A percentile compares a stretch with the other conserved stretches of the same genome.
Evolutionary conservation across 176 grass and related monocot species (phyloP).

Genomic region (Oryza officinalis): DNA sequence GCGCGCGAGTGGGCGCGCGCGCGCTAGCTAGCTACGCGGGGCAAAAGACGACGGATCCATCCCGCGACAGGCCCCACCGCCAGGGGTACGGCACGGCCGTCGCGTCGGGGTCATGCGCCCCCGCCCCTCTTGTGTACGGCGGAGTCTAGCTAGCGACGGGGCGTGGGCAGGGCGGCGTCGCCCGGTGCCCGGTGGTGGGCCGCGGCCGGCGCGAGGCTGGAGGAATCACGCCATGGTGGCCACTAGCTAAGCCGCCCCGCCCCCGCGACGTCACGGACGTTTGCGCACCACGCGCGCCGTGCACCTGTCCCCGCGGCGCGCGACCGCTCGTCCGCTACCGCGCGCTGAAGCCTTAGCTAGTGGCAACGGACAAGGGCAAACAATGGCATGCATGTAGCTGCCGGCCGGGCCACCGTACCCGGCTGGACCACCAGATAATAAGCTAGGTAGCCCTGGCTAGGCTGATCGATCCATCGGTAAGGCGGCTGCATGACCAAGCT

Average conservation of each 20-base stretch:
- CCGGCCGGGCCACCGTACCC: neutral
- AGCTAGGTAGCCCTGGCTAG: neutral
- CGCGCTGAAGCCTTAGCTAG: neutral
- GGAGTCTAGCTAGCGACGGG: constrained; percentile 15
- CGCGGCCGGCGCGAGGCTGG: constrained; percentile 11
- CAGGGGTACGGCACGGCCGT: constrained; percentile 40
- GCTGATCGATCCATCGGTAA: neutral
- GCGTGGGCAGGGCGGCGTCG: constrained; percentile 16
- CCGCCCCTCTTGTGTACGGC: neutral
- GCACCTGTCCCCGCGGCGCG: constrained; percentile 25
- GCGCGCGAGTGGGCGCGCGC: no score
- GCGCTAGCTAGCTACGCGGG: neutral
- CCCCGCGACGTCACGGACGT: constrained; percentile 27
- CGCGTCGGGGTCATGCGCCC: constrained; percentile 26
- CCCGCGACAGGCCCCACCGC: constrained; percentile 23
- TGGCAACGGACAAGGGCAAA: neutral
- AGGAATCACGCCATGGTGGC: neutral
- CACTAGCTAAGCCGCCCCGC: neutral
- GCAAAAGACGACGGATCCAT: neutral
- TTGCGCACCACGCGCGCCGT: constrained; percentile 45
- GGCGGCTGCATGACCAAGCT: neutral
- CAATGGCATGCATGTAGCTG: constrained; percentile 6
- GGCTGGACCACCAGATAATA: neutral
- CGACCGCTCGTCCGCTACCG: constrained; percentile 27
- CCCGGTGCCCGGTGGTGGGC: neutral